Conservation (phyloP, 2,329 filamentous ascomycete species). For the Paraphoma sp. region DNA sequence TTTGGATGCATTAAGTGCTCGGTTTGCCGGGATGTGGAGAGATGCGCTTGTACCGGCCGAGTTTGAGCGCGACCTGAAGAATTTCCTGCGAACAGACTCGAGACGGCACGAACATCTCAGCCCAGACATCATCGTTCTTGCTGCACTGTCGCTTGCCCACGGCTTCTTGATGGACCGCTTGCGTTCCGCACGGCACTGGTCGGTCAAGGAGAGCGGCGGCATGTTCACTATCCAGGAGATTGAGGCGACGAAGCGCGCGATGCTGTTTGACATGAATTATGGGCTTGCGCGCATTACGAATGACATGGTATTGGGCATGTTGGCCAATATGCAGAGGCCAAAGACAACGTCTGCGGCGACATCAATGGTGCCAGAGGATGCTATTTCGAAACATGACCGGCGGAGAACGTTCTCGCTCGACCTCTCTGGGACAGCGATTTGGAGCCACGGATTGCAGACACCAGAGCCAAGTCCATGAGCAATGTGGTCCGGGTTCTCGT, state of each 20-base stretch:
- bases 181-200: constrained; percentile 43
- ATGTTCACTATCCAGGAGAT: constrained; percentile 39
- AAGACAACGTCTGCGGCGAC: neutral
- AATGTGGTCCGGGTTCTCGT: no score
- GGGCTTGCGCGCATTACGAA: constrained; percentile 43
- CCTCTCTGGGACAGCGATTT: constrained; percentile 37
- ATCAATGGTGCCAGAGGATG: neutral
- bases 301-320: constrained; percentile 39
- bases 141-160: constrained; percentile 44
- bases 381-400: constrained; percentile 16
- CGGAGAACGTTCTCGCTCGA: constrained; percentile 32
- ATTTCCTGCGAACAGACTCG: constrained; percentile 21
- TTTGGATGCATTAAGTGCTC: constrained; percentile 42
- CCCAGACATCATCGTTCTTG: constrained; percentile 45
- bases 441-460: constrained; percentile 44
- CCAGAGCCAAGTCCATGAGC: constrained; percentile 48
- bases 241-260: constrained; percentile 39
- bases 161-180: constrained; percentile 42
- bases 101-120: constrained; percentile 17
- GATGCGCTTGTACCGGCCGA: constrained; percentile 27
- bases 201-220: constrained; percentile 28
- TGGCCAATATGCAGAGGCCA: constrained; percentile 38
- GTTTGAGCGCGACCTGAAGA: constrained; percentile 17
- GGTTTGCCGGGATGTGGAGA: constrained; percentile 42
- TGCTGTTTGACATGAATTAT: constrained; percentile 48